Base-by-base conservation (phyloP, 2,329 filamentous ascomycete genomes). In the Ophiocordyceps camponoti-saundersi region DNA sequence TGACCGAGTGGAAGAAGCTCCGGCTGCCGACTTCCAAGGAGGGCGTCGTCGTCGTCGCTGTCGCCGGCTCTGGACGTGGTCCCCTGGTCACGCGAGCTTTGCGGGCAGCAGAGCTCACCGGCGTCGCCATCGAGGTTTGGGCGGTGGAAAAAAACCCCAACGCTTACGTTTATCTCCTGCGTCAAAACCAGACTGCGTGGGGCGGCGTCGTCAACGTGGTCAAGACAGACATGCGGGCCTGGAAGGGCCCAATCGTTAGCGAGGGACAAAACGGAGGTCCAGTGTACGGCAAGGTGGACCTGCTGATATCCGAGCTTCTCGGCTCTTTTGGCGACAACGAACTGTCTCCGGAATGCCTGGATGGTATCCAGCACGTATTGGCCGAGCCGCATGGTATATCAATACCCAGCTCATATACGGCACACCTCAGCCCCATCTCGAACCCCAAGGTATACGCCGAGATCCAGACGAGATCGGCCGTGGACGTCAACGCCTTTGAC, bases 141-240 rank as follows among this genome's bases (percentile, higher is more conserved):
- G 92, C 86, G 0, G 79, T 98, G 3, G 92, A 98, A 65, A 98
- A 98, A 73, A 98, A 98, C 63, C 92, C 87, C 4, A 96, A 98
- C 58, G 92, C 92, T 1, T 96, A 90, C 60, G 89, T 98, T 7
- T 80, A 95, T 53, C 76, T 98, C 2, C 79, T 95, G 51, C 76
- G 85, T 22, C 87, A 93, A 59, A 96, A 96, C 58, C 72, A 81
- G 52, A 77, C 73, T 18, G 72, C 79, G n/a, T 98, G 92, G 92
- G 73, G 70, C 48, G 79, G 80, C 21, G 75, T 74, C 46, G 90
- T 95, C 20, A 89, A 81, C 2, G 77, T 98, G 30, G 82, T 96
- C 53, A 93, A 95, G 66, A 94, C 88, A 1, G 92, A 98, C 61
- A 98, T 98, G 92, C 81, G 92, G 44, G 82, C 82, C 49, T 98